Conservation (phyloP, 2,329 filamentous ascomycete species). For the Helotiales sp. region DNA sequence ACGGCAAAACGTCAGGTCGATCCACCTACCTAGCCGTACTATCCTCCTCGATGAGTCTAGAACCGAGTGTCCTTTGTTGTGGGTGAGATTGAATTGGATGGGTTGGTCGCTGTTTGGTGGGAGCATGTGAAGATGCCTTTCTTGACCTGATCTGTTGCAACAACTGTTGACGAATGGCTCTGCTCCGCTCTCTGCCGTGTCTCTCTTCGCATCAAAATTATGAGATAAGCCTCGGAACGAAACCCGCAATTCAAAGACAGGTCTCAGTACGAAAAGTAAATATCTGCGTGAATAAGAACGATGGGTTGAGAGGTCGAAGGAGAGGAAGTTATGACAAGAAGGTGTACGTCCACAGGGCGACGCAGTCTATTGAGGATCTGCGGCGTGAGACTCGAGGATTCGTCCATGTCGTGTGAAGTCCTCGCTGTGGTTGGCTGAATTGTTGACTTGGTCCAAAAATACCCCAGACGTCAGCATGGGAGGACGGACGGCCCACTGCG, state of each 20-base stretch:
- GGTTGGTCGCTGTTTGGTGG: neutral
- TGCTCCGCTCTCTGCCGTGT: slow-evolving; percentile 1
- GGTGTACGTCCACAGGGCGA: neutral
- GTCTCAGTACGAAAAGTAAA: neutral
- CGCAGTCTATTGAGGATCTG: neutral
- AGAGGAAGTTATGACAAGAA: neutral
- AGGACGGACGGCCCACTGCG: neutral
- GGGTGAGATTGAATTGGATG: no score
- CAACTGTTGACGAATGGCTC: slow-evolving; percentile 8
- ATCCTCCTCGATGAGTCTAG: neutral
- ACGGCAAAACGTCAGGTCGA: neutral
- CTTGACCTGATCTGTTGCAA: slow-evolving; percentile 5
- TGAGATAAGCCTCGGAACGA: slow-evolving; percentile 1
- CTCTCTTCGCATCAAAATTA: slow-evolving; percentile 6
- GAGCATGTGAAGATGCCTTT: slow-evolving; percentile 17
- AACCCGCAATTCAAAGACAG: neutral
- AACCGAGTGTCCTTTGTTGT: neutral
- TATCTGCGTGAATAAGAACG: neutral
- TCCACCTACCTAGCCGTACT: neutral
- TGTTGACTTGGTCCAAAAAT: slow-evolving; percentile 8
- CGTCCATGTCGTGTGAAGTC: neutral
- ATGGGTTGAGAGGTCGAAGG: neutral
- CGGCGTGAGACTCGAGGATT: slow-evolving; percentile 1
- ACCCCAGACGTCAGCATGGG: neutral
- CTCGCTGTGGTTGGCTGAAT: neutral